Conservation (phyloP, 1,284 basidiomycete genomes). For the Sphaerobolus stellatus region DNA sequence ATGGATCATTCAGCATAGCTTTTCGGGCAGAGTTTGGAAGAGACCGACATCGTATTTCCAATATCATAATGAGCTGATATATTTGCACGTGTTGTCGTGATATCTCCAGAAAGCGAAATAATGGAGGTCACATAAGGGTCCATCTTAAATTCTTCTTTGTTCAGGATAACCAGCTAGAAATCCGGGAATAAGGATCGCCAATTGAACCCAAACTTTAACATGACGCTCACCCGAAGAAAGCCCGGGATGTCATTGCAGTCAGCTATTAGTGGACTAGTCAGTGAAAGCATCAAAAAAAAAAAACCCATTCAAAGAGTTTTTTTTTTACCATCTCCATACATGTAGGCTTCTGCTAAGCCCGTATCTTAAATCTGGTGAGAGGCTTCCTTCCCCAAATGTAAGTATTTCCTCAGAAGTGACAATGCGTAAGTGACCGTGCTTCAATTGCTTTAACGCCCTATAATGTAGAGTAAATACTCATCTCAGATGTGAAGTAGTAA, state of each 20-base stretch:
- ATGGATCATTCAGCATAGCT: conserved; percentile 15
- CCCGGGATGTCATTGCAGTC: background rate
- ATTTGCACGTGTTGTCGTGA: conserved; percentile 65
- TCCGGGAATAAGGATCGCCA: conserved; percentile 32
- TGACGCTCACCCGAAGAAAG: conserved; percentile 28
- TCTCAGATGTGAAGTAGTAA: too few relatives aligned
- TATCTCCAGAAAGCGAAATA: conserved; percentile 51
- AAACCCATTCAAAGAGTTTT: conserved; percentile 64
- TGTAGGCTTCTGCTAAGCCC: conserved; percentile 73
- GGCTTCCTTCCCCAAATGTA: conserved; percentile 17
- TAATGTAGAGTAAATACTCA: too few relatives aligned
- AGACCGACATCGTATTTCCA: conserved; percentile 54
- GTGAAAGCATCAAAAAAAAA: conserved; percentile 10
- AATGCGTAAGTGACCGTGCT: conserved; percentile 41
- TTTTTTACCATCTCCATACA: conserved; percentile 70
- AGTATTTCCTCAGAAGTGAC: conserved; percentile 29
- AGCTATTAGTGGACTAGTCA: background rate
- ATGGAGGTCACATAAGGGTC: conserved; percentile 12
- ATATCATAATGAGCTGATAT: conserved; percentile 78
- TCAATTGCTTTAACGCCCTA: conserved; percentile 36
- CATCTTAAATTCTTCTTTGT: background rate
- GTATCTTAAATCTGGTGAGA: conserved; percentile 46
- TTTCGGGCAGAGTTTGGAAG: background rate
- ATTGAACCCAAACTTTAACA: background rate
- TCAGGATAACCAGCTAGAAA: background rate